phyloP scores from a whole-genome alignment of 352 stramenopile genomes.

The Globisporangium spinosum region DNA sequence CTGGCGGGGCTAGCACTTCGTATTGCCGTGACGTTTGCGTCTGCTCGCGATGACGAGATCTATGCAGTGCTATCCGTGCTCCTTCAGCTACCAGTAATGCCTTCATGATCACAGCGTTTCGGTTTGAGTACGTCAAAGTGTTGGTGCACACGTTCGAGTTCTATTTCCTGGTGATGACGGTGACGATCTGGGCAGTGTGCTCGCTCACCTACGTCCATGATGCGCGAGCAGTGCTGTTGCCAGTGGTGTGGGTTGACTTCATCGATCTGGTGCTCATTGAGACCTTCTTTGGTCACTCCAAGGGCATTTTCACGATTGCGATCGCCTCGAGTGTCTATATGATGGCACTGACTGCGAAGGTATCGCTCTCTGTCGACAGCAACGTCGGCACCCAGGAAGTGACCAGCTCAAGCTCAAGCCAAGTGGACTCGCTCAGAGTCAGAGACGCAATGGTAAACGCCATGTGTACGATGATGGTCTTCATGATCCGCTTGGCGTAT shows the following conservation, averaged over 20 bases:
- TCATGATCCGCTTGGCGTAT: conserved; percentile 1
- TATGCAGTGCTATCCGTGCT: neutral
- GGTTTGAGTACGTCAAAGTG: conserved; percentile 6
- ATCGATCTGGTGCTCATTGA: conserved; percentile 10
- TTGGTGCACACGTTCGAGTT: conserved; percentile 9
- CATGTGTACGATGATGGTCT: conserved; percentile 5
- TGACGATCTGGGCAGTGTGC: neutral
- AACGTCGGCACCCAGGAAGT: neutral
- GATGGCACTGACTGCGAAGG: neutral
- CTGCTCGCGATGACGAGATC: neutral
- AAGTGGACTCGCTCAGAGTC: neutral
- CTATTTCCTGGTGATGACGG: neutral
- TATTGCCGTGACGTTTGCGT: neutral
- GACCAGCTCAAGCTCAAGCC: neutral
- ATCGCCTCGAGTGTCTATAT: neutral
- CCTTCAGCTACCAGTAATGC: neutral
- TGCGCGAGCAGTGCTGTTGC: neutral
- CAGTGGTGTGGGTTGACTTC: conserved; percentile 9
- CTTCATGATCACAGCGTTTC: neutral
- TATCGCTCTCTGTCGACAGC: neutral
- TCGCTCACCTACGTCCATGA: neutral
- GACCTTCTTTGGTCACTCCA: neutral
- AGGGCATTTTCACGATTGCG: neutral
- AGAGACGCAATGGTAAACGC: conserved; percentile 1
- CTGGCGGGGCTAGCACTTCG: neutral